Percentiles rank a stretch among this genome's conserved stretches.
Evolutionary conservation across 2,329 filamentous ascomycete genomes (phyloP).

Genomic region (Fusarium sp.): DNA sequence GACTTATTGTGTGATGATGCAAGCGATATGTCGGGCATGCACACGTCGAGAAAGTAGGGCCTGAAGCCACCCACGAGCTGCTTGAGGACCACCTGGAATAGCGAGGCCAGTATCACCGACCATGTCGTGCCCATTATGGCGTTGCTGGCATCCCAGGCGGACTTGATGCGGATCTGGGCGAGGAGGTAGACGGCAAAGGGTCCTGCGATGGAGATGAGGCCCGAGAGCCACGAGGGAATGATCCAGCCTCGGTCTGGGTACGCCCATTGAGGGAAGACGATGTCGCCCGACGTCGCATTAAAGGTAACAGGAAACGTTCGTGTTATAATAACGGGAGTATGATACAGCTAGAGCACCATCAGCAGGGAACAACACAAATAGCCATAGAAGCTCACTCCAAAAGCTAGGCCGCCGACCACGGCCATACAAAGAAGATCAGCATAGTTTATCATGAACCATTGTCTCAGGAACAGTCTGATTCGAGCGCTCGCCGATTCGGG

Average conservation of each 20-base stretch:
- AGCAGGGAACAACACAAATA: neutral
- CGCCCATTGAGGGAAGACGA: conserved; percentile 75
- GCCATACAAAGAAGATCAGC: conserved; percentile 73
- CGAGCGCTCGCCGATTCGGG: conserved; percentile 19
- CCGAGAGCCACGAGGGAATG: conserved; percentile 72
- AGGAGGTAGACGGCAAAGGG: conserved; percentile 71
- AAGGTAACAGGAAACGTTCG: conserved; percentile 76
- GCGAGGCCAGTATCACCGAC: conserved; percentile 70
- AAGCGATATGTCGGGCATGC: conserved; percentile 66
- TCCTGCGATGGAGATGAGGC: conserved; percentile 69
- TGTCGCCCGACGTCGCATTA: conserved; percentile 66
- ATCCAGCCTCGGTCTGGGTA: conserved; percentile 76
- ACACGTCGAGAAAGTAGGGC: conserved; percentile 81
- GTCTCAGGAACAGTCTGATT: conserved; percentile 43
- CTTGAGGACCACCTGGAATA: conserved; percentile 85
- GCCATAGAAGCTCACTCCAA: conserved; percentile 47
- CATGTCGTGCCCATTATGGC: conserved; percentile 74
- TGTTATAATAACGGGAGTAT: conserved; percentile 67
- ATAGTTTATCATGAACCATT: conserved; percentile 73
- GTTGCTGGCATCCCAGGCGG: conserved; percentile 74
- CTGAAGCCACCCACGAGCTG: conserved; percentile 81
- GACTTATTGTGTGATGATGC: conserved; percentile 31
- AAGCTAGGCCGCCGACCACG: conserved; percentile 59
- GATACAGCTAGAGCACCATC: conserved; percentile 61
- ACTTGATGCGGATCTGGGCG: conserved; percentile 71